Base-by-base conservation (phyloP, 345 rosid species). In the Eucalyptus victrix region DNA sequence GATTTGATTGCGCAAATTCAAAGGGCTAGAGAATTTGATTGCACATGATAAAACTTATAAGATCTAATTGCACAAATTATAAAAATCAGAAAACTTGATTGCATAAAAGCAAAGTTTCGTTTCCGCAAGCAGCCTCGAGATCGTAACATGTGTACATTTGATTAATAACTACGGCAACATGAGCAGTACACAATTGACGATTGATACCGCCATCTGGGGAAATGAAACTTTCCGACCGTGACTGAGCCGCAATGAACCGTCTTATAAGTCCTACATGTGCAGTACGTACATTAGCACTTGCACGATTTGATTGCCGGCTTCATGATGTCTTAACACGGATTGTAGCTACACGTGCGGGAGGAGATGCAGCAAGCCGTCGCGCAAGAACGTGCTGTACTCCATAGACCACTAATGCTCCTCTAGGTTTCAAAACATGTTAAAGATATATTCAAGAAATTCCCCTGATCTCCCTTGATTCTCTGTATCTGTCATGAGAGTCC, bases 291-390 rank as follows among this genome's bases (percentile, higher is more conserved):
- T 37, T 21, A 6, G 28, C 58, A 53, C 58, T 53, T 53, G 58
- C 58, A 53, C 26, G 58, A 53, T 37, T 21, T 76, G 83, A 76
- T 76, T 37, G 81, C 81, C 44, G 4, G 81, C 19, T 19, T 37
- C 4, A 26, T 76, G 83, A 76, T 8, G 56, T 51, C 87, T 86
- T 2, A 37, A 76, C 7, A 5, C 90, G 89, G 96, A 93, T 88
- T 93, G 94, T 87, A 90, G 86, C 12, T 49, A 56, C 28, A 91
- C 92, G 10, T 95, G 95, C 91, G 54, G 80, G 6, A 89, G 72
- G 87, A 91, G 97, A 87, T 94, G 96, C 91, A 90, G 87, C 58
- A 90, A 92, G 88, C 89, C 95, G 58, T 92, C 95, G 10, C 88
- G 93, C 86, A 90, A 93, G 90, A 92, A 93, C 9, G 54, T 94